Conservation (phyloP, 108 stramenopile species). For the Craspedostauros australis region DNA sequence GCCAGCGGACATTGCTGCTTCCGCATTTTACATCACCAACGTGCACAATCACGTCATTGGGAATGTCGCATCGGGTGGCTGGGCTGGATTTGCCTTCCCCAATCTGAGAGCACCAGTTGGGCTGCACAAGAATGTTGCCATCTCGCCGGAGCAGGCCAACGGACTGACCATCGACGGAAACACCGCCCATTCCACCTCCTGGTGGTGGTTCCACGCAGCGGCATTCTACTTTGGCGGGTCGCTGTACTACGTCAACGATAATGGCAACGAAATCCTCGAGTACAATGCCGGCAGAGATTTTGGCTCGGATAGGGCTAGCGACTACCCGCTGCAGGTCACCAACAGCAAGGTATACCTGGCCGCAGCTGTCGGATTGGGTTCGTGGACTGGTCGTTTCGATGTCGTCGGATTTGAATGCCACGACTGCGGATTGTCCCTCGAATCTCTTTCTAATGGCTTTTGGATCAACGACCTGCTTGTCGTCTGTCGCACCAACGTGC, state of each 20-base stretch:
- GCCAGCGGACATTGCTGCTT: slow-evolving; percentile 37
- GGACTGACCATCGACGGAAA: slow-evolving; percentile 27
- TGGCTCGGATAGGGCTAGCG: neutral
- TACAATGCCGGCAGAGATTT: slow-evolving; percentile 28
- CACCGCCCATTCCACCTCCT: slow-evolving; percentile 31
- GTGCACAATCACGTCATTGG: slow-evolving; percentile 38
- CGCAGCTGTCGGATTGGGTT: slow-evolving; percentile 15
- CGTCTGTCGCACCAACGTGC: slow-evolving; percentile 26
- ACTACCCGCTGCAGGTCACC: slow-evolving; percentile 9
- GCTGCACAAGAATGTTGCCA: slow-evolving; percentile 4
- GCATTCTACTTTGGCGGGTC: slow-evolving; percentile 41
- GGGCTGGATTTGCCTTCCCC: slow-evolving; percentile 43
- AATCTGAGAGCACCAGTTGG: slow-evolving; percentile 16
- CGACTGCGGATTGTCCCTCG: slow-evolving; percentile 21
- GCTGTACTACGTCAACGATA: slow-evolving; percentile 30
- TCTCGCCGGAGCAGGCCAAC: slow-evolving; percentile 6
- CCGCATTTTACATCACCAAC: slow-evolving; percentile 41
- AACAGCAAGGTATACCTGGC: slow-evolving; percentile 23
- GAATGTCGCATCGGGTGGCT: slow-evolving; percentile 37
- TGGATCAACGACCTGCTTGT: slow-evolving; percentile 33
- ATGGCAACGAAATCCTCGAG: slow-evolving; percentile 7
- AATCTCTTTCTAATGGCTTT: slow-evolving; percentile 33
- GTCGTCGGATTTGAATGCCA: slow-evolving; percentile 29
- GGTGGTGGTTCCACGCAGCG: slow-evolving; percentile 34
- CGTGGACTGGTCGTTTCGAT: slow-evolving; percentile 32